Evolutionary conservation across 1,284 basidiomycete species (phyloP).

Genomic region (Heterobasidion annosum): DNA sequence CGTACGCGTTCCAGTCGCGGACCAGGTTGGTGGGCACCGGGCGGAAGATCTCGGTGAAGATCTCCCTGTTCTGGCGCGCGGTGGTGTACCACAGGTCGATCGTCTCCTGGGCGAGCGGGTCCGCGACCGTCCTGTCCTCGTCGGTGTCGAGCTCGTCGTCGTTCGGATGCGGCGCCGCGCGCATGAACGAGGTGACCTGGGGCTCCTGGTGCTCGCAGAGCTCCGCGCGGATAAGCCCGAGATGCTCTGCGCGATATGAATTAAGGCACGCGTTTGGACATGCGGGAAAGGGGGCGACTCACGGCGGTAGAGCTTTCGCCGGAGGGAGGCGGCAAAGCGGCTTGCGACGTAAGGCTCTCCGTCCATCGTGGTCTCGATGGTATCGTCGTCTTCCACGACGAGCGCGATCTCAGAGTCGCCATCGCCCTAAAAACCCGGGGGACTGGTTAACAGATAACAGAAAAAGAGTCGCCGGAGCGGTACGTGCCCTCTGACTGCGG

Average conservation of each 20-base stretch:
- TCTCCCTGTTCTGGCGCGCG: constrained; percentile 70
- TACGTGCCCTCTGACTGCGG: constrained; percentile 56
- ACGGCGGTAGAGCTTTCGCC: constrained; percentile 73
- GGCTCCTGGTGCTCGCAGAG: constrained; percentile 26
- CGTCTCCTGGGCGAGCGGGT: constrained; percentile 65
- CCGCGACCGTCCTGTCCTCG: constrained; percentile 69
- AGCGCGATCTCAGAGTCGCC: constrained; percentile 92
- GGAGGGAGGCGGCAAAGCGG: constrained; percentile 71
- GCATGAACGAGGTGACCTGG: constrained; percentile 62
- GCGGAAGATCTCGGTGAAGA: constrained; percentile 78
- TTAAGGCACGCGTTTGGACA: not conserved
- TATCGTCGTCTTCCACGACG: constrained; percentile 81
- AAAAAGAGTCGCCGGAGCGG: constrained; percentile 1
- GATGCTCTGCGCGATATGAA: constrained; percentile 52
- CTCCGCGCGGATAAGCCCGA: constrained; percentile 74
- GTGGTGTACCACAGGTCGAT: constrained; percentile 61
- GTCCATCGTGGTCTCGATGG: constrained; percentile 73
- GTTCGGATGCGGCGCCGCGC: constrained; percentile 62
- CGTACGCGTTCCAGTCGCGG: constrained; percentile 70
- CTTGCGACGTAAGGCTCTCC: constrained; percentile 61
- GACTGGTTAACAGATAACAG: not conserved
- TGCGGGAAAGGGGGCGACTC: constrained; percentile 8
- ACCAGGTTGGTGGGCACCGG: constrained; percentile 79
- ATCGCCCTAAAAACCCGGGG: constrained; percentile 50
- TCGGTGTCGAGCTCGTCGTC: constrained; percentile 50